A percentile compares a stretch with the other conserved stretches of the same genome.
Evolutionary conservation across 768 basidiomycete genomes (phyloP).

Genomic region (Boletus sp.): DNA sequence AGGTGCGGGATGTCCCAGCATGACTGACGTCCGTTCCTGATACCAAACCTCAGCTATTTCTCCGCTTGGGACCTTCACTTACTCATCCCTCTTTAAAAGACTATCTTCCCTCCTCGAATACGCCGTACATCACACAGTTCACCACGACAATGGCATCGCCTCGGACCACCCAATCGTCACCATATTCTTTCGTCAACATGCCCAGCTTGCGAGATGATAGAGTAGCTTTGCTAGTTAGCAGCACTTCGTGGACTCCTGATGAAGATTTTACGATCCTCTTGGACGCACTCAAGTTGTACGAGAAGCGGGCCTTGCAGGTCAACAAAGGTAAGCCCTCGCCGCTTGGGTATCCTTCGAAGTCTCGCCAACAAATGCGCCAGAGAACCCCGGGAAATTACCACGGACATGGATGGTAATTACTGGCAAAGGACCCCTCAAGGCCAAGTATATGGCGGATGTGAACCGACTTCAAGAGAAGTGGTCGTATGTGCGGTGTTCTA

Average conservation of each 20-base stretch:
- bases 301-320: constrained; percentile 46
- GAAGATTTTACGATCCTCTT: constrained; percentile 90
- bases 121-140: constrained; percentile 60
- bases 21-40: not conserved
- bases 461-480: constrained; percentile 57
- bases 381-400: constrained; percentile 45
- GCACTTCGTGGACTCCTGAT: constrained; percentile 97
- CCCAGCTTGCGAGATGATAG: constrained; percentile 64
- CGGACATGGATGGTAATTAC: constrained; percentile 83
- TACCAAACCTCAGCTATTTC: constrained; percentile 42
- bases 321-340: constrained; percentile 12
- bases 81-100: constrained; percentile 34
- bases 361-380: constrained; percentile 6
- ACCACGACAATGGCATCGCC: constrained; percentile 39
- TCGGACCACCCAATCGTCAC: constrained; percentile 20
- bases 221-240: constrained; percentile 84
- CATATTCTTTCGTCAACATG: constrained; percentile 23
- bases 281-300: constrained; percentile 68
- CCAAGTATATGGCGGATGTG: constrained; percentile 70
- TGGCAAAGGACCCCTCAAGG: constrained; percentile 80
- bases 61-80: constrained; percentile 42
- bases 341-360: not conserved
- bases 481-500: constrained; percentile 74
- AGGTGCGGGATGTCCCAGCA: constrained; percentile 42
- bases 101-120: constrained; percentile 52